Evolutionary conservation across 2,329 filamentous ascomycete species (phyloP).

Genomic region (Fusarium sp.): DNA sequence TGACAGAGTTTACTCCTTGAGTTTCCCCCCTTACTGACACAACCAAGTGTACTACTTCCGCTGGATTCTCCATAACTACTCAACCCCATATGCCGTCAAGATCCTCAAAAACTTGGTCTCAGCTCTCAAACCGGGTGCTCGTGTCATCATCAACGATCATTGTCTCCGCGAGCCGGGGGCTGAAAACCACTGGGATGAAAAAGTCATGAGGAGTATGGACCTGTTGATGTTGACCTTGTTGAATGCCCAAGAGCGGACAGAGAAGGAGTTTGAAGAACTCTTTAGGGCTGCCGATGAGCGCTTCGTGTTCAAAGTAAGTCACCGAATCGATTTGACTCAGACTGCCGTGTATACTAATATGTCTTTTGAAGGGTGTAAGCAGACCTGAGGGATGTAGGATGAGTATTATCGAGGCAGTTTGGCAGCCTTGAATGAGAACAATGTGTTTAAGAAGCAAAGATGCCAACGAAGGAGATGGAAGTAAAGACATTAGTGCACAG

Average conservation of each 20-base stretch:
- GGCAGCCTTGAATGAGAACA: constrained; percentile 46
- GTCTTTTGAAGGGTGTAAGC: constrained; percentile 48
- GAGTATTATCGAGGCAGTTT: constrained; percentile 60
- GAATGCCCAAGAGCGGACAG: constrained; percentile 61
- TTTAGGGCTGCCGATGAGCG: constrained; percentile 54
- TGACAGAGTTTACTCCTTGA: background rate
- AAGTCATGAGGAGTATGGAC: constrained; percentile 60
- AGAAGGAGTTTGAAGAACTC: constrained; percentile 56
- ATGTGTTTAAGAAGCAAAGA: too few species aligned
- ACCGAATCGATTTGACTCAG: rapidly evolving
- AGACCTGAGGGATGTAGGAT: constrained; percentile 55
- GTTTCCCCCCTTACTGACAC: constrained; percentile 14
- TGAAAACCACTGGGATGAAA: constrained; percentile 57
- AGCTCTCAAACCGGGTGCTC: constrained; percentile 63
- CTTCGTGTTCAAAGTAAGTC: constrained; percentile 54
- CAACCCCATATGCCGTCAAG: constrained; percentile 60
- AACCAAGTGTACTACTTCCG: constrained; percentile 64
- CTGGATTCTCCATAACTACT: constrained; percentile 70
- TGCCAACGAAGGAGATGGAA: background rate
- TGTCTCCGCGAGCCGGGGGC: constrained; percentile 53
- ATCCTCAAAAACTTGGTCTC: constrained; percentile 62
- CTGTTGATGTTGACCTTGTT: constrained; percentile 61
- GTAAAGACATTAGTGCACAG: background rate
- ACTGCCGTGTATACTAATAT: constrained; percentile 3
- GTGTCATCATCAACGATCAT: constrained; percentile 58